A percentile compares a stretch with the other conserved stretches of the same genome.
phyloP scores from a whole-genome alignment of 225 moss, liverwort and hornwort genomes.

The Ulota crispa region DNA sequence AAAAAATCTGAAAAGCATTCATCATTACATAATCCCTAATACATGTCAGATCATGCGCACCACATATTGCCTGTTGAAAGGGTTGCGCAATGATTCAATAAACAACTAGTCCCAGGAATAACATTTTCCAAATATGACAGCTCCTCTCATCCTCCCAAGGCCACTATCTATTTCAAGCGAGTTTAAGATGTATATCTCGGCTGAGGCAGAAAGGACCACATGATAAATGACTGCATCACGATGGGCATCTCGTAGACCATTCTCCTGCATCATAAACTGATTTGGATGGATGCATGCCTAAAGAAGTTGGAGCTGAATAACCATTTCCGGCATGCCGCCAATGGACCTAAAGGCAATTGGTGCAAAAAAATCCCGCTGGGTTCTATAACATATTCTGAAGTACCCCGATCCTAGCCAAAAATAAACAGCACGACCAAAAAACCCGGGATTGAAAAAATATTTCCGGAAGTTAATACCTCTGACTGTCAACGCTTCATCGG shows the following conservation, averaged over 20 bases:
- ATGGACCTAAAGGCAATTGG: not conserved
- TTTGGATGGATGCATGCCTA: not conserved
- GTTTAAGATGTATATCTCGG: not conserved
- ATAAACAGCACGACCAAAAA: not conserved
- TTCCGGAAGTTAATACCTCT: not conserved
- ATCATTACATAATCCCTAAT: not conserved
- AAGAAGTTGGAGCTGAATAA: not conserved
- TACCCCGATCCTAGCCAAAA: not conserved
- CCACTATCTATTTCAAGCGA: not conserved
- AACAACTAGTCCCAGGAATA: not conserved
- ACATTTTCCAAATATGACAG: not conserved
- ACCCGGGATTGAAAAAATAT: not conserved
- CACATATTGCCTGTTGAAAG: not conserved
- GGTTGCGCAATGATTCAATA: not conserved
- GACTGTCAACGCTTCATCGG: not conserved
- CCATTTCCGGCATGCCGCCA: not conserved
- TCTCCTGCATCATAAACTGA: not conserved
- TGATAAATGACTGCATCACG: not conserved
- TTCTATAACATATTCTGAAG: not conserved
- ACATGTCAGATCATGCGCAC: not conserved
- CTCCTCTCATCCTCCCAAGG: not conserved
- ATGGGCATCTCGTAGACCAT: not conserved
- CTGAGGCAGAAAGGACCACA: not conserved
- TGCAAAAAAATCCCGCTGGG: not conserved
- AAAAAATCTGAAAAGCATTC: not conserved